These are phyloP conservation scores for Xylaria acuta DNA, from an alignment of 495 filamentous ascomycete genomes.

Conservation along the genomic window DNA sequence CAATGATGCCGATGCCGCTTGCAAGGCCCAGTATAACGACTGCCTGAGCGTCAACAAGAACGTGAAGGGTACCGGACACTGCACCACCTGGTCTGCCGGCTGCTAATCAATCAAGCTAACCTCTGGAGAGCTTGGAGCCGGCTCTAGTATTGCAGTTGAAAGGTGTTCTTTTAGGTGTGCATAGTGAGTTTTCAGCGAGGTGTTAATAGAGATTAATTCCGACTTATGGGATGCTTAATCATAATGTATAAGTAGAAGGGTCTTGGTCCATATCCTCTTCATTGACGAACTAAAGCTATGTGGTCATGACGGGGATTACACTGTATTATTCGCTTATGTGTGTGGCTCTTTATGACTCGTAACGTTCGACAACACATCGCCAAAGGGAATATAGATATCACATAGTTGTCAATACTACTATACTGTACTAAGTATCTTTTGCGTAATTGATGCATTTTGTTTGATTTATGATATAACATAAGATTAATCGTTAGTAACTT, in stretches of 20 bases:
- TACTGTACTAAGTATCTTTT: no score
- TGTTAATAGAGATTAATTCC: neutral
- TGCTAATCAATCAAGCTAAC: neutral
- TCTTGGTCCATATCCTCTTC: neutral
- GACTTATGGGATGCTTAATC: conserved; percentile 1
- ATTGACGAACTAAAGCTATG: neutral
- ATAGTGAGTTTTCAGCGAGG: neutral
- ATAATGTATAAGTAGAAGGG: conserved; percentile 15
- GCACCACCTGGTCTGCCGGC: conserved; percentile 18
- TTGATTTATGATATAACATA: neutral
- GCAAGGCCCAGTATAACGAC: conserved; percentile 48
- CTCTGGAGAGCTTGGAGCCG: neutral
- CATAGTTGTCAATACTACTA: neutral
- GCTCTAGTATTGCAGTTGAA: neutral
- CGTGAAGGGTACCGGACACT: conserved; percentile 29
- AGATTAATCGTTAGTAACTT: neutral
- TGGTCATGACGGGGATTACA: neutral
- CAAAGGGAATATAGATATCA: neutral
- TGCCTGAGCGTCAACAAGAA: conserved; percentile 44
- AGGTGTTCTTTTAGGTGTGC: neutral
- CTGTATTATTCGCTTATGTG: neutral
- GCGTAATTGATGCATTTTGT: neutral
- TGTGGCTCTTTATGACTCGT: neutral
- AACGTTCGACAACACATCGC: neutral
- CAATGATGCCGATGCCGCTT: conserved; percentile 44